These are phyloP conservation scores for Phallus indusiatus DNA, from an alignment of 768 basidiomycete genomes.

Conservation along the genomic window DNA sequence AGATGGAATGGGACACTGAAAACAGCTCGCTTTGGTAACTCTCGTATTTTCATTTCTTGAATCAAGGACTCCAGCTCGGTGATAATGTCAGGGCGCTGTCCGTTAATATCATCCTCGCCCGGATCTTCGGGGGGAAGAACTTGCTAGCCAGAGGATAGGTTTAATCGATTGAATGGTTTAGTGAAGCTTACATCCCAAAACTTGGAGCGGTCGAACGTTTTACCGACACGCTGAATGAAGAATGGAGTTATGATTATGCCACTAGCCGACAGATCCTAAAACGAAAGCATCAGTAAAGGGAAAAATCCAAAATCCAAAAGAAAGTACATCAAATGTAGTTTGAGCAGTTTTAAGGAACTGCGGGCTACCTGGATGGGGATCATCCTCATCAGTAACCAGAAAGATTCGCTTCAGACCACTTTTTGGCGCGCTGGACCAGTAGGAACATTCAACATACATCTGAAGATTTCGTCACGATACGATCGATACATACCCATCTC, in stretches of 20 bases:
- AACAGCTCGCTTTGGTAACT: conserved; percentile 72
- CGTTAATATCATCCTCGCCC: conserved; percentile 41
- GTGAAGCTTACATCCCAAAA: conserved; percentile 63
- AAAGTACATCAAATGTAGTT: conserved; percentile 34
- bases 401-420: conserved; percentile 90
- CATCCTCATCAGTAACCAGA: conserved; percentile 83
- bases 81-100: conserved; percentile 58
- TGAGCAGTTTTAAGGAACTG: conserved; percentile 13
- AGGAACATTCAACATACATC: not conserved
- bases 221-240: conserved; percentile 66
- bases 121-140: conserved; percentile 37
- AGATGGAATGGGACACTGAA: conserved; percentile 79
- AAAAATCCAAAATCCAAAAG: not conserved
- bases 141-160: conserved; percentile 30
- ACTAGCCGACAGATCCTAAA: conserved; percentile 70
- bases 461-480: not conserved
- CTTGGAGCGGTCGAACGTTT: conserved; percentile 58
- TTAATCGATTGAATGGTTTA: not conserved
- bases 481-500: conserved; percentile 76
- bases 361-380: conserved; percentile 44
- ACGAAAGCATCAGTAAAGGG: conserved; percentile 1
- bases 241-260: conserved; percentile 81
- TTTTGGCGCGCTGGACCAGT: conserved; percentile 56
- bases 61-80: conserved; percentile 28
- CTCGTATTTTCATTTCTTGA: conserved; percentile 62